phyloP scores from a whole-genome alignment of 164 flowering plant species.

The Houttuynia cordata region DNA sequence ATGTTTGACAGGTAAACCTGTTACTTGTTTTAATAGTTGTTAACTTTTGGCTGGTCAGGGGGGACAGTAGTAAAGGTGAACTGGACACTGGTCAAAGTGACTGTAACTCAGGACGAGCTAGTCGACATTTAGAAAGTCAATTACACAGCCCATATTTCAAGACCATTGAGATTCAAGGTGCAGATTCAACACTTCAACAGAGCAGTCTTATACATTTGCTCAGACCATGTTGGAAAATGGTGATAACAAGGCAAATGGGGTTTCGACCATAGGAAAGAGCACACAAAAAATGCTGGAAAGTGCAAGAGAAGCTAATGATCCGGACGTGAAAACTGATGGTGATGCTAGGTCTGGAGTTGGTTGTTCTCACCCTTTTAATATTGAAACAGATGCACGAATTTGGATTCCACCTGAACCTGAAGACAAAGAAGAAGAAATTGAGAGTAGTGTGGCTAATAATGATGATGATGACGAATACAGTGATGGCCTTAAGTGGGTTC shows the following conservation, averaged over 20 bases:
- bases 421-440: slow-evolving; percentile 53
- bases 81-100: background rate
- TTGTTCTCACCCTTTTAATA: slow-evolving; percentile 16
- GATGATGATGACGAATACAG: slow-evolving; percentile 62
- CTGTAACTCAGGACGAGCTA: background rate
- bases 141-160: background rate
- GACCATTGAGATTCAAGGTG: background rate
- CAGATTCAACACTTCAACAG: background rate
- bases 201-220: background rate
- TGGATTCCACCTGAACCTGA: slow-evolving; percentile 88
- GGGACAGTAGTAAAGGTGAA: background rate
- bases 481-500: slow-evolving; percentile 53
- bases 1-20: background rate
- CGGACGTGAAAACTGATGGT: background rate
- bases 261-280: background rate
- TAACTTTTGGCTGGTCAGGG: background rate
- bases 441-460: slow-evolving; percentile 39
- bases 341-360: slow-evolving; percentile 5
- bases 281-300: background rate
- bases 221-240: background rate
- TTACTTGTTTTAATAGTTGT: too few relatives aligned
- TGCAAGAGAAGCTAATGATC: background rate
- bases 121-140: background rate
- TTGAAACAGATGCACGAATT: slow-evolving; percentile 24
- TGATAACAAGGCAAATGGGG: background rate